phyloP scores from a whole-genome alignment of 1,284 basidiomycete species.

The Malassezia restricta region DNA sequence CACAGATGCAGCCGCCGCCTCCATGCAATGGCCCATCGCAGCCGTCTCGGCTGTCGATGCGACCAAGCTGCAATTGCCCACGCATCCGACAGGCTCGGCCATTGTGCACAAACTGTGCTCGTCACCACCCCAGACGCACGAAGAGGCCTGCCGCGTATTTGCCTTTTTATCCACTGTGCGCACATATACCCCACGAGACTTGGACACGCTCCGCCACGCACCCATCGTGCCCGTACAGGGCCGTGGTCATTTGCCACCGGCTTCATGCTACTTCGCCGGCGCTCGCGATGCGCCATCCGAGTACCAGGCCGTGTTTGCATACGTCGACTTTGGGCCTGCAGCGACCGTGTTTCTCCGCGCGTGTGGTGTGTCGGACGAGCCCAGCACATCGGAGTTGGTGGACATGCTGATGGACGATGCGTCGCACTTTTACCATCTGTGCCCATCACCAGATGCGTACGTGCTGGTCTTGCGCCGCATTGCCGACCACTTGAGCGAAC shows the following conservation, averaged over 20 bases:
- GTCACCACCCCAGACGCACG: slow-evolving; percentile 55
- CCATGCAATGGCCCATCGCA: slow-evolving; percentile 64
- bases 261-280: slow-evolving; percentile 54
- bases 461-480: slow-evolving; percentile 68
- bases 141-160: slow-evolving; percentile 60
- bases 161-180: slow-evolving; percentile 57
- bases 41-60: slow-evolving; percentile 54
- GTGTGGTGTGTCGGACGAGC: slow-evolving; percentile 77
- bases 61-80: slow-evolving; percentile 60
- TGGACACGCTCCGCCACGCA: slow-evolving; percentile 18
- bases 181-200: slow-evolving; percentile 25
- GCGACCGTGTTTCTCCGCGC: slow-evolving; percentile 70
- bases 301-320: slow-evolving; percentile 56
- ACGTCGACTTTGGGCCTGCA: slow-evolving; percentile 66
- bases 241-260: slow-evolving; percentile 23
- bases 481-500: slow-evolving; percentile 59
- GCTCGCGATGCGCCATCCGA: slow-evolving; percentile 12
- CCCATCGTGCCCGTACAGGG: slow-evolving; percentile 34
- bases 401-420: slow-evolving; percentile 49
- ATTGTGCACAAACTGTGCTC: slow-evolving; percentile 59
- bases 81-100: slow-evolving; percentile 60
- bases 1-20: slow-evolving; percentile 58
- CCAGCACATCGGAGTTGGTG: slow-evolving; percentile 63
- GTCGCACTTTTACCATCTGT: slow-evolving; percentile 58
- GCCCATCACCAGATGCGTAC: slow-evolving; percentile 57